These are phyloP conservation scores for Odonthalia washingtoniensis DNA, from an alignment of 31 red algal genomes.

Conservation along the genomic window DNA sequence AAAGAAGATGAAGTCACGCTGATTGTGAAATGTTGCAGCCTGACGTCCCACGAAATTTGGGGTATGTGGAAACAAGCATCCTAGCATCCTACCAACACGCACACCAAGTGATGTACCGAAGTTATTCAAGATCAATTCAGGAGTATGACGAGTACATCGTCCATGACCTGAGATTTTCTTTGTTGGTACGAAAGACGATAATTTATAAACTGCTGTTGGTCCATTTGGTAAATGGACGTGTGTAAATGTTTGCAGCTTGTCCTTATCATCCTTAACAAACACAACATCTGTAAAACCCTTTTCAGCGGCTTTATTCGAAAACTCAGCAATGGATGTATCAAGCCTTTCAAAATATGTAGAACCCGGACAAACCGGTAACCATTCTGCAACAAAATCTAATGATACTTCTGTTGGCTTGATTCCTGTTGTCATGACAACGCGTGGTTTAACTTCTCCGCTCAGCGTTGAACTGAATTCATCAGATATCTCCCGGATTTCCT, in stretches of 20 bases:
- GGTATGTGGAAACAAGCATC: conserved; percentile 83
- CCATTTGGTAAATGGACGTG: conserved; percentile 85
- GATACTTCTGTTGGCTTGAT: conserved; percentile 52
- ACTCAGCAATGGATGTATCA: conserved; percentile 47
- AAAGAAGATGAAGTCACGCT: conserved; percentile 98
- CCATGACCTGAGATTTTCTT: conserved; percentile 73
- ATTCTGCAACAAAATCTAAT: conserved; percentile 75
- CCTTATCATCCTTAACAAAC: conserved; percentile 75
- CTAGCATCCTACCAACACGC: conserved; percentile 84
- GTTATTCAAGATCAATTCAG: conserved; percentile 89
- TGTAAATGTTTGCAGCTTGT: conserved; percentile 50
- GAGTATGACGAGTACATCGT: conserved; percentile 45
- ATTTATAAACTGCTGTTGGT: conserved; percentile 87
- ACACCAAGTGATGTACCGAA: conserved; percentile 87
- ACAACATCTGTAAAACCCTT: conserved; percentile 80
- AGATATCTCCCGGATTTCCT: conserved; percentile 55
- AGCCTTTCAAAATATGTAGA: conserved; percentile 80
- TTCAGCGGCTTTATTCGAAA: conserved; percentile 46
- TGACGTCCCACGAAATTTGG: conserved; percentile 84
- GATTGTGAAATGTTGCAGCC: conserved; percentile 95
- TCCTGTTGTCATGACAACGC: conserved; percentile 84
- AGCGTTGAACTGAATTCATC: conserved; percentile 87
- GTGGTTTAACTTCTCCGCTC: conserved; percentile 56
- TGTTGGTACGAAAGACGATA: conserved; percentile 70
- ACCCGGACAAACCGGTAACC: conserved; percentile 72